Evolutionary conservation across 345 rosid species (phyloP).

Genomic region (Citrus cavaleriei): DNA sequence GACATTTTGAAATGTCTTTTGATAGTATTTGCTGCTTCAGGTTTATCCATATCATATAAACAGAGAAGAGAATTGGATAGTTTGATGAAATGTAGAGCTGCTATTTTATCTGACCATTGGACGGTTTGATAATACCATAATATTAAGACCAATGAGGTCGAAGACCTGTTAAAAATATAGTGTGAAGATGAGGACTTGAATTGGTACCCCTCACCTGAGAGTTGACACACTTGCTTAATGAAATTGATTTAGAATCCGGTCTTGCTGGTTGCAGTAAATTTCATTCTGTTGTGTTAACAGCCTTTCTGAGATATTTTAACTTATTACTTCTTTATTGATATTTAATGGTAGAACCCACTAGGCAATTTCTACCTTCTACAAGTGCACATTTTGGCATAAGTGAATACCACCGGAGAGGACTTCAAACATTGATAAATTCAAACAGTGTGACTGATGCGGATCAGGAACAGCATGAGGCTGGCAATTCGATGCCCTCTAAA

Average conservation of each 20-base stretch:
- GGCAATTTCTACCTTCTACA: constrained; percentile 27
- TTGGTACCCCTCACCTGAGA: neutral
- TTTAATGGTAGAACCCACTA: constrained; percentile 24
- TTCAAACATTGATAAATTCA: constrained; percentile 35
- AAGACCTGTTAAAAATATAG: neutral
- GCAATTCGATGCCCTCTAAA: constrained; percentile 16
- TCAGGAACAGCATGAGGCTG: constrained; percentile 17
- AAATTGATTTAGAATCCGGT: neutral
- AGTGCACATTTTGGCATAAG: constrained; percentile 36
- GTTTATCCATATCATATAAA: neutral
- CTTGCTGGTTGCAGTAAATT: neutral
- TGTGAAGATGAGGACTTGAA: neutral
- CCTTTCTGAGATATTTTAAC: neutral
- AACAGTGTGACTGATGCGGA: constrained; percentile 18
- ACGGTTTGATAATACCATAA: too few species aligned
- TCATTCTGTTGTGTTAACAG: neutral
- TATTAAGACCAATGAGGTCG: too few species aligned
- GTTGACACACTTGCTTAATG: neutral
- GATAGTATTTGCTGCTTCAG: neutral
- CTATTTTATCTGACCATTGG: neutral
- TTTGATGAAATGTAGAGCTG: neutral
- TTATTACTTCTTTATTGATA: neutral
- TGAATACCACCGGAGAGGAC: constrained; percentile 27
- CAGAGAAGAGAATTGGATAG: neutral
- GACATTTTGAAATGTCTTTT: neutral